These are phyloP conservation scores for Camelina sativa DNA, from an alignment of 345 rosid species.

Conservation along the genomic window DNA sequence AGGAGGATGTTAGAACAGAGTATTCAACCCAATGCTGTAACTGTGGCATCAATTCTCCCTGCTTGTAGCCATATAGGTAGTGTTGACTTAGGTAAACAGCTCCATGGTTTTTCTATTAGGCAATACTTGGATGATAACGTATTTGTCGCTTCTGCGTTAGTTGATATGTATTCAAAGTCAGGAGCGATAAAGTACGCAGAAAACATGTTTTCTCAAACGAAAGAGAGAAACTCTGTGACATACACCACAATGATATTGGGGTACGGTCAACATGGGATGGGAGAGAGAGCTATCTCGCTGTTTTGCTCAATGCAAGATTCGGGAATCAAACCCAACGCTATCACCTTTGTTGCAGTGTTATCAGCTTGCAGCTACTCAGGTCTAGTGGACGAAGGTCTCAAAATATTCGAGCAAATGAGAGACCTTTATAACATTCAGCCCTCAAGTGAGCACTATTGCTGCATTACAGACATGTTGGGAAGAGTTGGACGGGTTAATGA, in stretches of 20 bases:
- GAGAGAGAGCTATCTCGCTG: conserved; percentile 72
- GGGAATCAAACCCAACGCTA: conserved; percentile 61
- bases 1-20: conserved; percentile 66
- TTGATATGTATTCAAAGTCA: conserved; percentile 87
- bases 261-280: conserved; percentile 91
- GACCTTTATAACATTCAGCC: conserved; percentile 62
- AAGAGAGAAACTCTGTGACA: conserved; percentile 75
- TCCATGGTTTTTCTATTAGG: conserved; percentile 78
- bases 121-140: conserved; percentile 65
- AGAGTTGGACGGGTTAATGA: conserved; percentile 78
- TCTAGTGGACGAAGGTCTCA: conserved; percentile 77
- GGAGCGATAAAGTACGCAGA: conserved; percentile 72
- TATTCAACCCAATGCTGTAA: conserved; percentile 69
- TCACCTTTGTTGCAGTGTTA: conserved; percentile 77
- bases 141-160: conserved; percentile 75
- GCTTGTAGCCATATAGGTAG: conserved; percentile 72
- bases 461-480: conserved; percentile 86
- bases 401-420: conserved; percentile 67
- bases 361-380: conserved; percentile 90
- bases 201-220: conserved; percentile 51
- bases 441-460: conserved; percentile 73
- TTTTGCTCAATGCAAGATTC: conserved; percentile 65
- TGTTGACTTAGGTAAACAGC: conserved; percentile 70
- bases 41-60: conserved; percentile 79
- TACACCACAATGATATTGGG: conserved; percentile 81